Evolutionary conservation across 441 rosid species (phyloP), one percentile per base, ranked within the genome.

Genomic region (Metrosideros polymorpha): DNA sequence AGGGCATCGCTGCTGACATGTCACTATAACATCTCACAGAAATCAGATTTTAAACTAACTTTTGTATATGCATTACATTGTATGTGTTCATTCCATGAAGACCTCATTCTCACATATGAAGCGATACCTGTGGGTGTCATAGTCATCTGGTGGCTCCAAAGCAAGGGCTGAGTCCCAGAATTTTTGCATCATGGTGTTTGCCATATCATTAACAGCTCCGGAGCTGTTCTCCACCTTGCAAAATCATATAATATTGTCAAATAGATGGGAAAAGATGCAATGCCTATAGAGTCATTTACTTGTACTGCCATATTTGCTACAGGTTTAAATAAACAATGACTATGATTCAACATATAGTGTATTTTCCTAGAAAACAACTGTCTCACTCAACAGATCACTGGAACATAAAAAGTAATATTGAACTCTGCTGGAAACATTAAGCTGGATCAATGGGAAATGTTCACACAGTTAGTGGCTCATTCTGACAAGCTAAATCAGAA

Each of bases 101-200:
- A 32, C 57, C 55, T 51, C 35, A 32, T 83, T 53, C 84, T 30
- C 18, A 32, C 63, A 83, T 39, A 52, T n/a, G 59, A 56, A 82
- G 83, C 50, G 61, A 71, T 39, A 86, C 88, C 88, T 86, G 85
- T 86, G 88, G 42, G 88, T 86, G 61, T 86, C 88, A 63, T 66
- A 83, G 77, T 95, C 99, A 87, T 95, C 98, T 0, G 95, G 92
- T 27, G 99, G 97, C 54, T 96, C 98, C 86, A 94, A 91, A 53
- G 96, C 91, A 77, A 97, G 94, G 43, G 98, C 94, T 29, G 99
- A 96, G 83, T 97, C 99, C 99, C 99, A 97, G 49, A 97, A 97
- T 90, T 95, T 96, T 90, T 97, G 99, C 99, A 96, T 96, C 97
- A 97, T 94, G 61, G 99, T 93, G 86, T 88, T 96, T 85, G 99